These are phyloP conservation scores for Pyricularia pennisetigena DNA, from an alignment of 2,329 filamentous ascomycete genomes.

Conservation along the genomic window DNA sequence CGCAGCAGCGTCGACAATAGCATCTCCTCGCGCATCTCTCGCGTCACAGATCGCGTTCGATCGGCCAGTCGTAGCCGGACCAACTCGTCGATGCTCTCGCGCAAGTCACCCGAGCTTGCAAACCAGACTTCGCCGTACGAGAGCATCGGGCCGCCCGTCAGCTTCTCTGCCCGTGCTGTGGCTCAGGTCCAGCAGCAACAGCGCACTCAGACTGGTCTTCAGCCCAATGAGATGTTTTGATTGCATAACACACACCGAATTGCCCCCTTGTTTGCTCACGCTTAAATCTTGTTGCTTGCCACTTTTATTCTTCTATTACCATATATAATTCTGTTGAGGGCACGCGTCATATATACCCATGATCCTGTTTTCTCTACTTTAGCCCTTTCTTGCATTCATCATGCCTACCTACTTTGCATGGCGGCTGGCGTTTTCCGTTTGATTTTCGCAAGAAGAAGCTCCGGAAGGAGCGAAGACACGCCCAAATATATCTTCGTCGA, in stretches of 20 bases:
- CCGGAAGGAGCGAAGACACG: background rate
- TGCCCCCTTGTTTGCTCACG: conserved; percentile 2
- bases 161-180: conserved; percentile 26
- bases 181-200: conserved; percentile 19
- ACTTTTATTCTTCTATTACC: background rate
- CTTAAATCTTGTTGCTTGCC: background rate
- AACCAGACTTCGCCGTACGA: conserved; percentile 26
- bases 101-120: conserved; percentile 25
- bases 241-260: background rate
- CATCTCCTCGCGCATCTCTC: conserved; percentile 43
- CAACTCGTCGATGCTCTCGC: conserved; percentile 22
- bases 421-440: conserved; percentile 22
- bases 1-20: conserved; percentile 43
- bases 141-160: conserved; percentile 23
- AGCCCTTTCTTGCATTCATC: background rate
- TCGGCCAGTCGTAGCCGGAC: conserved; percentile 48
- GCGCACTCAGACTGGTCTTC: conserved; percentile 34
- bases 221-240: conserved; percentile 47
- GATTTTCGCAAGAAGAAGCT: background rate
- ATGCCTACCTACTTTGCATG: conserved; percentile 16
- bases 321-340: background rate
- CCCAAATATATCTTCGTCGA: background rate
- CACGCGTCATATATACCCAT: conserved; percentile 6
- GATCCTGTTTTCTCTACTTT: conserved; percentile 7
- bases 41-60: conserved; percentile 50